phyloP scores from a whole-genome alignment of 1,139 yeast species.

The Sugiyamaella castrensis region DNA sequence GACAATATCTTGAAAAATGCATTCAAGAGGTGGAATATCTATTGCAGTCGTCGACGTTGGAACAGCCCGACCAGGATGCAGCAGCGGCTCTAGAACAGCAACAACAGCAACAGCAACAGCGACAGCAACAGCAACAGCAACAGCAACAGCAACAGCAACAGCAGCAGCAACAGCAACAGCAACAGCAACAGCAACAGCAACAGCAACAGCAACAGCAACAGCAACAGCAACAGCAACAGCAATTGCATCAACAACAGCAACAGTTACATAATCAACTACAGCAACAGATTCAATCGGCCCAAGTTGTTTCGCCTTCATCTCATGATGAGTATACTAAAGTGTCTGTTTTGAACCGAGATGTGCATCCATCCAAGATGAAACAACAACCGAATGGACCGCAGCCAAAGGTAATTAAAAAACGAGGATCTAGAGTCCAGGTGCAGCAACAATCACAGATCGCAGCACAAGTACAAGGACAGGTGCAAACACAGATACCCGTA shows the following conservation, averaged over 20 bases:
- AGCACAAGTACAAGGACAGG: neutral
- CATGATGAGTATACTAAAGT: conserved; percentile 6
- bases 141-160: conserved; percentile 4
- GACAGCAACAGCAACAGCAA: conserved; percentile 12
- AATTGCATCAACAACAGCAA: conserved; percentile 7
- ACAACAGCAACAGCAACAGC: conserved; percentile 9
- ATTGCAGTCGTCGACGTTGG: conserved; percentile 31
- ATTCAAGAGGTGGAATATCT: conserved; percentile 38
- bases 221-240: conserved; percentile 6
- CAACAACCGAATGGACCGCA: conserved; percentile 3
- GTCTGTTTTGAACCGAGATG: conserved; percentile 14
- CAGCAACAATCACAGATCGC: neutral
- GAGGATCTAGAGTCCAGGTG: neutral
- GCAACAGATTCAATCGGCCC: neutral
- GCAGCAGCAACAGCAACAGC: conserved; percentile 5
- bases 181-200: conserved; percentile 3
- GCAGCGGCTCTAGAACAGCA: conserved; percentile 1
- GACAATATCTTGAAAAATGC: conserved; percentile 37
- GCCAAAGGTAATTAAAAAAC: conserved; percentile 3
- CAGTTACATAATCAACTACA: conserved; percentile 6
- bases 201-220: conserved; percentile 1
- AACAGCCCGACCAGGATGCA: conserved; percentile 17
- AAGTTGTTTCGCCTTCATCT: no score
- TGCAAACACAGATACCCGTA: neutral
- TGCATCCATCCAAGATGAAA: conserved; percentile 18